These are phyloP conservation scores for Starmerella vaccinii DNA, from an alignment of 805 yeast genomes.

Conservation along the genomic window DNA sequence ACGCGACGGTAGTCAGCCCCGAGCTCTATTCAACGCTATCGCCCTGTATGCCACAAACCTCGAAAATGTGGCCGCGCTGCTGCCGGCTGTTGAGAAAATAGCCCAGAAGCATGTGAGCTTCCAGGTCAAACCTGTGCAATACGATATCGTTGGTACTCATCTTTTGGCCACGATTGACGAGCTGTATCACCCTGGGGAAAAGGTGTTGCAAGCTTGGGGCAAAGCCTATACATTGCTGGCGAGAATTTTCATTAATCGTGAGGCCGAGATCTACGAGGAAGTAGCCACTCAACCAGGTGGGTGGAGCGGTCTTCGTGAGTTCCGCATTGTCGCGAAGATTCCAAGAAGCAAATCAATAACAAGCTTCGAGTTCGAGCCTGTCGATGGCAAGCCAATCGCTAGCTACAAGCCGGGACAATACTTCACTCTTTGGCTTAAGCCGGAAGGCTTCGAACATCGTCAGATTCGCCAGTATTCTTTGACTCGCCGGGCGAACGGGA, in stretches of 20 bases:
- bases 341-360: slow-evolving; percentile 41
- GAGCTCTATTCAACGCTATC: slow-evolving; percentile 52
- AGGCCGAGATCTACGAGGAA: slow-evolving; percentile 38
- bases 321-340: slow-evolving; percentile 36
- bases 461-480: slow-evolving; percentile 48
- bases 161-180: slow-evolving; percentile 46
- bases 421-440: slow-evolving; percentile 32
- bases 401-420: slow-evolving; percentile 39
- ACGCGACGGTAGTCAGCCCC: slow-evolving; percentile 45
- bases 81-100: slow-evolving; percentile 47
- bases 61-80: slow-evolving; percentile 45
- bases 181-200: slow-evolving; percentile 45
- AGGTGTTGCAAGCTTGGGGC: slow-evolving; percentile 53
- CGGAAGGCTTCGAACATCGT: slow-evolving; percentile 35
- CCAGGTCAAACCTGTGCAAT: slow-evolving; percentile 53
- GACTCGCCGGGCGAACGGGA: slow-evolving; percentile 33
- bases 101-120: slow-evolving; percentile 59
- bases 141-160: slow-evolving; percentile 51
- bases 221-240: slow-evolving; percentile 58
- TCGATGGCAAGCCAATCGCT: slow-evolving; percentile 32
- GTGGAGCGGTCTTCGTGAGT: slow-evolving; percentile 53
- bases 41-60: slow-evolving; percentile 50
- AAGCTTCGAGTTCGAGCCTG: slow-evolving; percentile 43
- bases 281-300: slow-evolving; percentile 32
- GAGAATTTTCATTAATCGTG: slow-evolving; percentile 47